Evolutionary conservation across 1,139 yeast genomes (phyloP).

Genomic region (Blastobotrys niveus): DNA sequence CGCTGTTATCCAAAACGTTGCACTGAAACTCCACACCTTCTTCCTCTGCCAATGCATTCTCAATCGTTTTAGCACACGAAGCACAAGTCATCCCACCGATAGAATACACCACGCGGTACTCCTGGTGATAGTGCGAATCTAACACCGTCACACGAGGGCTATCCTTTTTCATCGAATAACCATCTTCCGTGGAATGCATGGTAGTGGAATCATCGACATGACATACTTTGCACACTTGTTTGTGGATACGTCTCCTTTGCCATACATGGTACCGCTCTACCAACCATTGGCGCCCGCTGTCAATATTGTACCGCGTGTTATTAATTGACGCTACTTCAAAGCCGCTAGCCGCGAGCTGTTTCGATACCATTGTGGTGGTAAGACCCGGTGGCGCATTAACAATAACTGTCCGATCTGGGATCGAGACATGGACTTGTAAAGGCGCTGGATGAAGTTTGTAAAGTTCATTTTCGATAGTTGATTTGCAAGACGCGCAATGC

Average conservation of each 20-base stretch:
- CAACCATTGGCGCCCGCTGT: constrained; percentile 13
- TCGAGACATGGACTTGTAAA: constrained; percentile 28
- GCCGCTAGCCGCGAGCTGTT: constrained; percentile 27
- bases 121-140: constrained; percentile 15
- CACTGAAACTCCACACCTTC: constrained; percentile 33
- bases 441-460: constrained; percentile 16
- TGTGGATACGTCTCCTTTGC: constrained; percentile 16
- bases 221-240: constrained; percentile 17
- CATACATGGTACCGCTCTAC: constrained; percentile 10
- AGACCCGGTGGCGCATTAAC: constrained; percentile 21
- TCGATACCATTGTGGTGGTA: constrained; percentile 18
- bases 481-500: constrained; percentile 50
- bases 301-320: constrained; percentile 10
- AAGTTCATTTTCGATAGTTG: constrained; percentile 33
- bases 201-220: too few relatives aligned
- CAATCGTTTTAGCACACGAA: constrained; percentile 48
- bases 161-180: background rate
- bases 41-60: constrained; percentile 36
- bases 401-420: constrained; percentile 29
- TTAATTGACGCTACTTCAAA: constrained; percentile 30
- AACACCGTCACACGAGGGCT: constrained; percentile 2
- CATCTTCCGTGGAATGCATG: too few relatives aligned
- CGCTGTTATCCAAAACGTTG: constrained; percentile 34
- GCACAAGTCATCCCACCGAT: constrained; percentile 66
- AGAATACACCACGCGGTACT: constrained; percentile 48